A percentile compares a stretch with the other conserved stretches of the same genome.
Evolutionary conservation across 352 stramenopile genomes (phyloP).

Genomic region (Phytopythium kandeliae): DNA sequence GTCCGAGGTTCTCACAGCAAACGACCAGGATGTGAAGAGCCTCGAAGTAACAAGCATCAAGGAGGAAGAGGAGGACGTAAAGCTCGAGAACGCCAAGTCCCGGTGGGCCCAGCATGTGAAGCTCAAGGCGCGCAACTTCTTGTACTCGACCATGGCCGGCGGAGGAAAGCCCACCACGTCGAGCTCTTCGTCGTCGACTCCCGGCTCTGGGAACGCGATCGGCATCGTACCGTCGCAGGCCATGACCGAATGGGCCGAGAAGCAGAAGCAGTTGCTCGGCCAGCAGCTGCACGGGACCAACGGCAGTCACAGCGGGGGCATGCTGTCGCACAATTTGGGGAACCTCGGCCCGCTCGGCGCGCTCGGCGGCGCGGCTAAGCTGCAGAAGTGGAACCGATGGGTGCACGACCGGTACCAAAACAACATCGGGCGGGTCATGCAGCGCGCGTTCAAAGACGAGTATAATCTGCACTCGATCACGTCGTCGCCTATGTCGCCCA

Average conservation of each 20-base stretch:
- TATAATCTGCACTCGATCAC: conserved; percentile 24
- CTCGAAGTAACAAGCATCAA: conserved; percentile 85
- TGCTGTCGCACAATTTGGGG: conserved; percentile 15
- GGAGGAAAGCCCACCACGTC: conserved; percentile 13
- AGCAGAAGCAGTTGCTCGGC: conserved; percentile 65
- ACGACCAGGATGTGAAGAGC: conserved; percentile 50
- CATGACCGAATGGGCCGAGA: conserved; percentile 60
- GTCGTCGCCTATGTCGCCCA: conserved; percentile 1
- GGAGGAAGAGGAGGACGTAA: conserved; percentile 76
- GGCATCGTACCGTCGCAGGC: conserved; percentile 33
- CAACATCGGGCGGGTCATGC: conserved; percentile 66
- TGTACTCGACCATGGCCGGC: conserved; percentile 49
- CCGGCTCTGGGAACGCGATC: conserved; percentile 8
- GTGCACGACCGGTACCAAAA: conserved; percentile 69
- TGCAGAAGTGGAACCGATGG: conserved; percentile 84
- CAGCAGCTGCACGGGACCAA: conserved; percentile 37
- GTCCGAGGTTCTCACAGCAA: conserved; percentile 66
- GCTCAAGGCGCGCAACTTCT: conserved; percentile 72
- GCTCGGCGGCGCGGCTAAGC: conserved; percentile 55
- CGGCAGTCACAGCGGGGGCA: conserved; percentile 13
- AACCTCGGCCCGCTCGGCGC: conserved; percentile 19
- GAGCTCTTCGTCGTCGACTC: not conserved
- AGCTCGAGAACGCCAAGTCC: conserved; percentile 77
- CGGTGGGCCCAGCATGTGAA: conserved; percentile 85
- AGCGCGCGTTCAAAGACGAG: conserved; percentile 58